Evolutionary conservation across 257 asterid species (phyloP), one percentile per base, ranked within the genome.

Genomic region (Hygrophila difformis): DNA sequence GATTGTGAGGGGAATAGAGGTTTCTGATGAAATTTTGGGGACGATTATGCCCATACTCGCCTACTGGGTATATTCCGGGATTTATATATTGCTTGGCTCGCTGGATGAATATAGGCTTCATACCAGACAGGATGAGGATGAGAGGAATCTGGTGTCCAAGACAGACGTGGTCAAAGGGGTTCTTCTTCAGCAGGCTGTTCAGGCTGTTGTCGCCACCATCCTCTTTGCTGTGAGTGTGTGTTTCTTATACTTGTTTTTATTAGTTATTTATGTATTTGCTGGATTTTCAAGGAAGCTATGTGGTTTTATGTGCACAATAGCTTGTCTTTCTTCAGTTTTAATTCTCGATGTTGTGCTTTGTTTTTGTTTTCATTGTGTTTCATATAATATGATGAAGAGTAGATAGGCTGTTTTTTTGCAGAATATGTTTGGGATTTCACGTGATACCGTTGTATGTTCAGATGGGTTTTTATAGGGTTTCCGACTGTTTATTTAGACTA

Each of bases 61-160:
- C 31, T 89, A 89, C 71, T 89, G 97, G 97, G 12, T 65, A 2
- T 89, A 89, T 65, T 89, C 97, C 1, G 97, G 97, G 51, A 48
- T 85, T 6, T 89, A 85, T 64, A 60, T 68, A 8, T 37, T 79
- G 69, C 37, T 85, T n/a, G 94, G 82, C 4, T 71, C 75, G 12
- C 61, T 83, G 38, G 87, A 81, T 47, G 53, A 64, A 57, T 89
- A 85, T 73, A 71, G 97, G 70, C 67, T 89, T 46, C 96, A 85
- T 49, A 44, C 85, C 3, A 78, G 50, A 70, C 69, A 67, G 49
- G 97, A 89, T 52, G 97, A 89, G 68, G 92, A 82, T 55, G 91
- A 81, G 66, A 89, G 82, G 87, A 89, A 85, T 72, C 71, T 89
- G 72, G 94, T 82, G 16, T 42, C 85, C 1, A 89, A 82, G 55